phyloP scores from a whole-genome alignment of 2,329 filamentous ascomycete genomes.

The Epichloe aotearoae region DNA sequence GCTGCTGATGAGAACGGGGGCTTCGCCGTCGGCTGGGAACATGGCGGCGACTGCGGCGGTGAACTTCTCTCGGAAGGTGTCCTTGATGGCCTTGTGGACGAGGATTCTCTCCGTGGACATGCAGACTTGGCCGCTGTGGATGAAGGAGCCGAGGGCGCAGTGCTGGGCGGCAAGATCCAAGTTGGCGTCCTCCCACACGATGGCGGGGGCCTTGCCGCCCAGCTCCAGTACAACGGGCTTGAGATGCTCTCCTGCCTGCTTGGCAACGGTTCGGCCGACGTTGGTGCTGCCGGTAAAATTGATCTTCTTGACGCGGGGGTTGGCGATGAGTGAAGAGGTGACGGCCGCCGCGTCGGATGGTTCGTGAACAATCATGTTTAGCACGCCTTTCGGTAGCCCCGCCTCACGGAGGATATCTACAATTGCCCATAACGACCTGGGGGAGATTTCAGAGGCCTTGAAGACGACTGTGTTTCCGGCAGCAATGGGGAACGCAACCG shows the following conservation, averaged over 20 bases:
- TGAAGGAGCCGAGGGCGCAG: slow-evolving; percentile 57
- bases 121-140: slow-evolving; percentile 70
- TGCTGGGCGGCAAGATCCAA: slow-evolving; percentile 55
- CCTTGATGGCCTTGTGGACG: slow-evolving; percentile 35
- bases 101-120: slow-evolving; percentile 71
- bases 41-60: slow-evolving; percentile 25
- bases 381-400: slow-evolving; percentile 59
- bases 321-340: slow-evolving; percentile 53
- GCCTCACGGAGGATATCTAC: slow-evolving; percentile 55
- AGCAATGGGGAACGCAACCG: slow-evolving; percentile 53
- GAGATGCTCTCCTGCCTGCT: slow-evolving; percentile 55
- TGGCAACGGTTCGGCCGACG: slow-evolving; percentile 61
- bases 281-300: slow-evolving; percentile 73
- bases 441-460: slow-evolving; percentile 54
- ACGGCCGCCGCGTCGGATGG: slow-evolving; percentile 53
- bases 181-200: slow-evolving; percentile 71
- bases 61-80: slow-evolving; percentile 33
- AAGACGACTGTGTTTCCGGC: slow-evolving; percentile 65
- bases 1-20: slow-evolving; percentile 56
- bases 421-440: slow-evolving; percentile 49
- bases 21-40: slow-evolving; percentile 44
- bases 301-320: slow-evolving; percentile 60
- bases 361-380: slow-evolving; percentile 59
- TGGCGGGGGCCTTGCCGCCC: slow-evolving; percentile 67
- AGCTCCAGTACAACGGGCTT: slow-evolving; percentile 75